A percentile compares a stretch with the other conserved stretches of the same genome.
phyloP scores from a whole-genome alignment of 2,329 filamentous ascomycete genomes.

The Penicillium occitanis region DNA sequence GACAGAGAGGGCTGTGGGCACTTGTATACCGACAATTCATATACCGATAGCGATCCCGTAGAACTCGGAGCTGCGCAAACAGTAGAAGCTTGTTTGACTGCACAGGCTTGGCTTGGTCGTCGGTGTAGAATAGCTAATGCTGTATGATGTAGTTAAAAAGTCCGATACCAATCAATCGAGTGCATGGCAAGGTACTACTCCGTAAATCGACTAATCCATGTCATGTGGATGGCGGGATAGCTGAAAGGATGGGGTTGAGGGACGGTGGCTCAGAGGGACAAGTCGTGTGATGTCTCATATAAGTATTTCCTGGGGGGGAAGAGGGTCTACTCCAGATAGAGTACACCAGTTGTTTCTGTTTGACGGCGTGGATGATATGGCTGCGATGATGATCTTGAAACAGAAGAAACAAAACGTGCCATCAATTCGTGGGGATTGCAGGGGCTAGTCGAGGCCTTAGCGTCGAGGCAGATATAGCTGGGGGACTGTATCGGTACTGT shows the following conservation, averaged over 20 bases:
- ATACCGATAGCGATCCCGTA: neutral
- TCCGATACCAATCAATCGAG: constrained; percentile 4
- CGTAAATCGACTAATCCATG: neutral
- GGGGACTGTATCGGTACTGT: neutral
- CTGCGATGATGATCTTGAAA: neutral
- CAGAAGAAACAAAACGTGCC: neutral
- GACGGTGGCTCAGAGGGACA: neutral
- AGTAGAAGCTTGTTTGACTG: neutral
- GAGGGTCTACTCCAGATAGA: neutral
- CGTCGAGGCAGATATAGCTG: neutral
- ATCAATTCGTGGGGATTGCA: constrained; percentile 3
- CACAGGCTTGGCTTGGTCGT: neutral
- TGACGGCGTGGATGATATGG: neutral
- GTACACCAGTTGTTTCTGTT: neutral
- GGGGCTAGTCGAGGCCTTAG: neutral
- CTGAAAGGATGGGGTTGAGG: neutral
- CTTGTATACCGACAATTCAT: neutral
- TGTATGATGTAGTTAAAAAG: neutral
- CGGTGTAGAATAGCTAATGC: neutral
- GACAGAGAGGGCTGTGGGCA: neutral
- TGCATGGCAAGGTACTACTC: neutral
- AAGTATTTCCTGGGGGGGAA: neutral
- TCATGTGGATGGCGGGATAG: constrained; percentile 8
- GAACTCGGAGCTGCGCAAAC: neutral
- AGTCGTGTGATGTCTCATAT: constrained; percentile 12